Base-by-base conservation (phyloP, 345 rosid genomes). In the Geranium rotundifolium region DNA sequence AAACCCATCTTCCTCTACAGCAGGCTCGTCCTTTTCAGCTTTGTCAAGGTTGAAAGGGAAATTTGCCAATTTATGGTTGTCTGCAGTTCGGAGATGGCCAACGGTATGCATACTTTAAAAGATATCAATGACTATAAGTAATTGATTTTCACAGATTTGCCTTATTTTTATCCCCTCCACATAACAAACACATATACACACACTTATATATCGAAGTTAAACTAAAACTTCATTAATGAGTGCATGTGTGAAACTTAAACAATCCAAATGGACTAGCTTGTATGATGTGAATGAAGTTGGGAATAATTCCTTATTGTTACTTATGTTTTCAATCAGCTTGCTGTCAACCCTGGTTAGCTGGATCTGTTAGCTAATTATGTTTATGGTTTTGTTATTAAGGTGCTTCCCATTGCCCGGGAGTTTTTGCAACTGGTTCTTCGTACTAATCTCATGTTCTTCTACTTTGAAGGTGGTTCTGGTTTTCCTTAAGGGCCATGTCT, bases 381-480 rank as follows among this genome's bases (percentile, higher is more conserved):
- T 12, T 23, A 29, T 66, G 19, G 56, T 46, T 64, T 39, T 72
- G 61, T 74, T 66, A 60, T 71, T 63, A 72, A 93, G 96, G 72
- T 79, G 69, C 86, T 90, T 37, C 99, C 99, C 27, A 61, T 81
- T 60, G 96, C 83, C 20, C 89, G 88, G 57, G 97, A 93, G 70
- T 63, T 84, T 73, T 71, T 90, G 77, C 99, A 86, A 75, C 69
- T 88, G 69, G 59, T 85, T 75, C 84, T 93, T 57, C 96, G 97
- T 57, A 79, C 92, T 56, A 93, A 93, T 73, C 80, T 88, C 62
- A 88, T 93, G 99, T 83, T 93, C 70, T 93, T 93, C 86, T 90
- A 93, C 81, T 93, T 90, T 66, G 96, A 93, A 93, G 99, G 97
- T 93, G 60, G 72, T 50, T 77, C 62, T n/a, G 56, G 19, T 49